Evolutionary conservation across 192 early-diverging fungal species (phyloP).

Genomic region (Chytriomyces hyalinus): DNA sequence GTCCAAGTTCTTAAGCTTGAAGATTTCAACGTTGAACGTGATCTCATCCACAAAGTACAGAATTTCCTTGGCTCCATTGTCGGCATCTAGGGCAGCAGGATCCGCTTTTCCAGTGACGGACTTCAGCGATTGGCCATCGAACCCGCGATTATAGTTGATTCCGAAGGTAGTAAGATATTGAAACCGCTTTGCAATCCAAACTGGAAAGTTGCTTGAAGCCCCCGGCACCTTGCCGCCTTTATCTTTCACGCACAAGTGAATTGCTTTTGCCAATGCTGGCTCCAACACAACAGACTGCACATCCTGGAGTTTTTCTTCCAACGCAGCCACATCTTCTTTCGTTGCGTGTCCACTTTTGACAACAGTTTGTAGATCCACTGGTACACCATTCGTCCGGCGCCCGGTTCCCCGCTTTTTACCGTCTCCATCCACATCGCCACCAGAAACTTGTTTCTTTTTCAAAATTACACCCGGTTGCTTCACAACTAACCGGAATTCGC

Average conservation of each 20-base stretch:
- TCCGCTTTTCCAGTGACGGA: neutral
- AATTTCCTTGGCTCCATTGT: neutral
- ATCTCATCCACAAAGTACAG: conserved; percentile 69
- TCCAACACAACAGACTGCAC: conserved; percentile 12
- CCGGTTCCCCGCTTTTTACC: neutral
- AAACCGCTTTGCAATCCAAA: conserved; percentile 22
- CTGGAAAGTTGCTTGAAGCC: neutral
- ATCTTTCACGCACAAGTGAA: conserved; percentile 11
- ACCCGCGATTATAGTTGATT: conserved; percentile 42
- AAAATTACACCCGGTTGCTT: conserved; percentile 15
- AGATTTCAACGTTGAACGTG: conserved; percentile 85
- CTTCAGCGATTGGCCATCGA: conserved; percentile 15
- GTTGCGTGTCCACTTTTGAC: neutral
- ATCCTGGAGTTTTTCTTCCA: neutral
- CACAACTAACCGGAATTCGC: conserved; percentile 2
- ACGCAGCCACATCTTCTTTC: neutral
- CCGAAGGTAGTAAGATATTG: conserved; percentile 38
- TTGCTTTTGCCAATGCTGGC: conserved; percentile 3
- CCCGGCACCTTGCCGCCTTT: neutral
- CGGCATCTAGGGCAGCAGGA: neutral
- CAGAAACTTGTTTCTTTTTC: neutral
- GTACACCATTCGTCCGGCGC: neutral
- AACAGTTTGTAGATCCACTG: conserved; percentile 23
- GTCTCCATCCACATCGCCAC: neutral
- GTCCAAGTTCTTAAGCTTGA: conserved; percentile 85